These are phyloP conservation scores for Tephrocybe sp. DNA, from an alignment of 768 basidiomycete genomes.

Conservation along the genomic window DNA sequence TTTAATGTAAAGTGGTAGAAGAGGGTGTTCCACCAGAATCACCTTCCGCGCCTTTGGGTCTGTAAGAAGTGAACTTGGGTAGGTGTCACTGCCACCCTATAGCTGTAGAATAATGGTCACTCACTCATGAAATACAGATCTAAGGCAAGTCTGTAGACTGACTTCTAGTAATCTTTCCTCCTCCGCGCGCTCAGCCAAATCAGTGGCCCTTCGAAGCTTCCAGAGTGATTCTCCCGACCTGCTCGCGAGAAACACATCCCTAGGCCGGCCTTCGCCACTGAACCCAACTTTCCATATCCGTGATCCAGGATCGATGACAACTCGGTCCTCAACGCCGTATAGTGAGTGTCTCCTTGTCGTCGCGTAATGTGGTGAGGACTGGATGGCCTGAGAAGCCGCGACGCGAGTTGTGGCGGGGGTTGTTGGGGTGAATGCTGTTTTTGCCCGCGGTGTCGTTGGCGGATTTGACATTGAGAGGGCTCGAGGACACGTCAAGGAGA, in stretches of 20 bases:
- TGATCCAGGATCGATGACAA: constrained; percentile 94
- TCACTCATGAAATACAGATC: constrained; percentile 86
- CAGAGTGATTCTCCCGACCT: constrained; percentile 51
- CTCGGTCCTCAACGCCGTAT: constrained; percentile 95
- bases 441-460: constrained; percentile 42
- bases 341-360: constrained; percentile 89
- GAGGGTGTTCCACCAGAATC: constrained; percentile 87
- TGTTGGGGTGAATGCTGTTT: constrained; percentile 36
- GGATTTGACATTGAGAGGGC: constrained; percentile 30
- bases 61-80: constrained; percentile 79
- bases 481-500: neutral
- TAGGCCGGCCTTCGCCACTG: constrained; percentile 90
- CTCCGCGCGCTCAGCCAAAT: constrained; percentile 62
- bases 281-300: constrained; percentile 97
- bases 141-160: constrained; percentile 64
- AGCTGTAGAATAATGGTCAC: constrained; percentile 24
- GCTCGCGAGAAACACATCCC: constrained; percentile 79
- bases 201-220: constrained; percentile 56
- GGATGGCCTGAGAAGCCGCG: constrained; percentile 44
- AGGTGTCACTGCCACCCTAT: constrained; percentile 8
- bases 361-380: constrained; percentile 80
- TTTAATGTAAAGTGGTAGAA: constrained; percentile 85
- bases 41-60: constrained; percentile 96
- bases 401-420: constrained; percentile 63
- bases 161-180: constrained; percentile 73